Conservation (phyloP, 2,329 filamentous ascomycete genomes). For the Dendrostoma leiphaemia region DNA sequence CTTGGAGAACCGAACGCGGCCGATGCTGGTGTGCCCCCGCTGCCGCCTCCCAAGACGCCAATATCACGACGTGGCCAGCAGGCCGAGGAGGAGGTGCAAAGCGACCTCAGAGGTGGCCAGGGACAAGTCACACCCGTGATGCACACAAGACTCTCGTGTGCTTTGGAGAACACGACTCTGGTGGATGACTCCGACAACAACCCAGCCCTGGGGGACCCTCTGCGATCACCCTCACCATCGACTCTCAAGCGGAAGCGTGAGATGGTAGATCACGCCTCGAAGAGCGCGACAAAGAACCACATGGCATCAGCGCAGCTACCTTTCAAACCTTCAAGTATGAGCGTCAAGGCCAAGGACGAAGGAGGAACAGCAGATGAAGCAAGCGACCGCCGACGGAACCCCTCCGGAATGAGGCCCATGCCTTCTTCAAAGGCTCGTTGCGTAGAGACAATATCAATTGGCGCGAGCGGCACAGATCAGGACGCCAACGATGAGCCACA, state of each 20-base stretch:
- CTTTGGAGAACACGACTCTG: neutral
- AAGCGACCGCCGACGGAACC: neutral
- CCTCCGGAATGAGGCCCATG: neutral
- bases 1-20: neutral
- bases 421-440: neutral
- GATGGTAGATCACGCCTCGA: neutral
- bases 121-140: neutral
- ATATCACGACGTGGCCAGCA: neutral
- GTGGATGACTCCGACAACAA: neutral
- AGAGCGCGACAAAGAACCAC: neutral
- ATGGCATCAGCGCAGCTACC: neutral
- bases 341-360: too few relatives aligned
- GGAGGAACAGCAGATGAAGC: neutral
- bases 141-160: constrained; percentile 4
- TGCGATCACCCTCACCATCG: constrained; percentile 1
- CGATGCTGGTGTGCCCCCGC: neutral
- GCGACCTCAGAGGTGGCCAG: neutral
- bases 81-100: neutral
- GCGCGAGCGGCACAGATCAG: neutral
- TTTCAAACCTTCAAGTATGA: too few relatives aligned
- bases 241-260: constrained; percentile 13
- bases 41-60: neutral
- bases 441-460: too few relatives aligned
- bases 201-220: constrained; percentile 3
- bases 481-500: neutral